Evolutionary conservation across 352 stramenopile species (phyloP).

Genomic region (Pythium guiyangense): DNA sequence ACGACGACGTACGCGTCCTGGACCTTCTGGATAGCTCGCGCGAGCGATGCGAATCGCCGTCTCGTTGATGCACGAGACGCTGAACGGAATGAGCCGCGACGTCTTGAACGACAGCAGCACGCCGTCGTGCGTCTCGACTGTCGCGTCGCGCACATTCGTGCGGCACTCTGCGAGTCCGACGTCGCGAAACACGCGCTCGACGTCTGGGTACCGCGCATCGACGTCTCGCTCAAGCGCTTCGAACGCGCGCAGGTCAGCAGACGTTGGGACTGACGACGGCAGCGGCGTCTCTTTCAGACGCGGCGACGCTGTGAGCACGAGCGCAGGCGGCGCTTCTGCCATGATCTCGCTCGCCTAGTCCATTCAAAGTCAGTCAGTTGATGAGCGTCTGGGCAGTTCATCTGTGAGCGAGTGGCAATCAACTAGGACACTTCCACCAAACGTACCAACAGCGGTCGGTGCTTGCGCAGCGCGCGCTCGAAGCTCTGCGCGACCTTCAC

Average conservation of each 20-base stretch:
- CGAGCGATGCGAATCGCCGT: neutral
- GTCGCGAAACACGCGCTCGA: constrained; percentile 6
- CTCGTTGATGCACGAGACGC: constrained; percentile 4
- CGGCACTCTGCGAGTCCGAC: neutral
- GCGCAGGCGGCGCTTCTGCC: neutral
- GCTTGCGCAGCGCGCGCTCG: constrained; percentile 17
- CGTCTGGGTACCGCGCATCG: constrained; percentile 6
- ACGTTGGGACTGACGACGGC: neutral
- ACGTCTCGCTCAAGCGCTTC: neutral
- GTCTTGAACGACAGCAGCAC: constrained; percentile 8
- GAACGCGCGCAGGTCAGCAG: neutral
- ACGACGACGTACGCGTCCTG: neutral
- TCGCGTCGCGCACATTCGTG: constrained; percentile 3
- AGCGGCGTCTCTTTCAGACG: neutral
- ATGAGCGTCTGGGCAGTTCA: too few relatives aligned
- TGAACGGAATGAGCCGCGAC: constrained; percentile 9
- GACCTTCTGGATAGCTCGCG: neutral
- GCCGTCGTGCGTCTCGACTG: neutral
- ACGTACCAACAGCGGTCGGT: constrained; percentile 15
- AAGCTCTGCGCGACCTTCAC: constrained; percentile 17
- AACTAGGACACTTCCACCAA: too few relatives aligned
- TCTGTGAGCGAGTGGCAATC: too few relatives aligned
- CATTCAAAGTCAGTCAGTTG: neutral
- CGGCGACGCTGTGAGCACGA: neutral
- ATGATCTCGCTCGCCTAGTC: neutral